phyloP scores from a whole-genome alignment of 1,139 yeast genomes.

The Candida glucosophila region DNA sequence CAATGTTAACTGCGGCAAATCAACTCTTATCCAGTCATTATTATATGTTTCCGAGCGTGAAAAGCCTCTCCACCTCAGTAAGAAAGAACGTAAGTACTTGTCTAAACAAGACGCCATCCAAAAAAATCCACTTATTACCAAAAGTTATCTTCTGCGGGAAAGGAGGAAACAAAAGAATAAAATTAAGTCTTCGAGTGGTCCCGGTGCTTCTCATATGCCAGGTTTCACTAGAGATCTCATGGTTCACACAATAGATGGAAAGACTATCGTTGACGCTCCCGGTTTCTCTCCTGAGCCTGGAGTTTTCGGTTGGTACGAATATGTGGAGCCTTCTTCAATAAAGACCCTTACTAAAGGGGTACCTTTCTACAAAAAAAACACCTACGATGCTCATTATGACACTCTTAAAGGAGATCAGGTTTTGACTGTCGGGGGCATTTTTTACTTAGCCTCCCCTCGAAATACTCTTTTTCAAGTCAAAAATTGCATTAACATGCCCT shows the following conservation, averaged over 20 bases:
- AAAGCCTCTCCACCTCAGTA: conserved; percentile 5
- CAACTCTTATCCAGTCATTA: conserved; percentile 50
- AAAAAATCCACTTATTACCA: conserved; percentile 5
- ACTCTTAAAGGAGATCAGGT: conserved; percentile 38
- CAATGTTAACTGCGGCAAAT: conserved; percentile 69
- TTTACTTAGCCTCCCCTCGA: conserved; percentile 35
- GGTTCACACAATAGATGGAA: conserved; percentile 20
- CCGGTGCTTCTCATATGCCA: conserved; percentile 44
- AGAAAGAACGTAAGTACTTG: conserved; percentile 7
- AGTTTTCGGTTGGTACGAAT: conserved; percentile 22
- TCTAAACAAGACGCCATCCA: conserved; percentile 14
- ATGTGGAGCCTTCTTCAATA: conserved; percentile 19
- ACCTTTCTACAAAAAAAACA: conserved; percentile 24
- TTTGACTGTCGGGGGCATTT: conserved; percentile 53
- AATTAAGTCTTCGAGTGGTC: conserved; percentile 23
- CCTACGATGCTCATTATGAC: conserved; percentile 25
- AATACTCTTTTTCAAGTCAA: conserved; percentile 36
- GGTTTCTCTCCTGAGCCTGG: conserved; percentile 31
- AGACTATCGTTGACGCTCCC: conserved; percentile 45
- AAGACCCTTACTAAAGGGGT: conserved; percentile 31
- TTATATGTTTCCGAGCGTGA: conserved; percentile 17
- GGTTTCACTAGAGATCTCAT: conserved; percentile 47
- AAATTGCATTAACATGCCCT: conserved; percentile 24
- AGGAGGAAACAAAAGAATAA: conserved; percentile 7
- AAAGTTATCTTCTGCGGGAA: conserved; percentile 4